These are phyloP conservation scores for Misopates orontium DNA, from an alignment of 257 asterid genomes.

Conservation along the genomic window DNA sequence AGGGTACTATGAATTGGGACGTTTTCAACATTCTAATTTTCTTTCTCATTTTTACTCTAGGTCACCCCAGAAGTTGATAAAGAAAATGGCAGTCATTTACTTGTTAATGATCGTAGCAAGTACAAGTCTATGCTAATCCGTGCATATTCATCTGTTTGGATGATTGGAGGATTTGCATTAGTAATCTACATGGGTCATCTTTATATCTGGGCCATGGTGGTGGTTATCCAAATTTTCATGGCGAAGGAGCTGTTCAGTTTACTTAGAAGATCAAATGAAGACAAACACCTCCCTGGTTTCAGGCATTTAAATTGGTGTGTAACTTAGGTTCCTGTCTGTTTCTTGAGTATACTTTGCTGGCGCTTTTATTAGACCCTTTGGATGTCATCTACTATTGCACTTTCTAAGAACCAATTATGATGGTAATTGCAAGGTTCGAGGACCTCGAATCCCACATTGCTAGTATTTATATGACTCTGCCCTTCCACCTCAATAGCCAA, in stretches of 20 bases:
- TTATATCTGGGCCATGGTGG: conserved; percentile 91
- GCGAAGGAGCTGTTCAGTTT: conserved; percentile 88
- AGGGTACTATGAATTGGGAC: background rate
- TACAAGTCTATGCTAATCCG: conserved; percentile 93
- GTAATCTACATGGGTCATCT: conserved; percentile 94
- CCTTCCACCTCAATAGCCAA: no score
- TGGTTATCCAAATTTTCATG: conserved; percentile 89
- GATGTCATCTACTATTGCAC: no score
- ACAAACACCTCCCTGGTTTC: conserved; percentile 89
- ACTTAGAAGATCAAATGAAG: conserved; percentile 84
- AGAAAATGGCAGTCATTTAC: conserved; percentile 62
- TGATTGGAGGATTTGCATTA: conserved; percentile 87
- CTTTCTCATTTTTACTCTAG: conserved; percentile 39
- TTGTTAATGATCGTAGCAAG: conserved; percentile 75
- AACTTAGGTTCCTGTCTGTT: conserved; percentile 10
- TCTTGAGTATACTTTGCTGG: background rate
- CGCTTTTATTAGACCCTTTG: no score
- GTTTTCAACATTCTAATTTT: conserved; percentile 18
- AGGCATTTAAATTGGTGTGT: conserved; percentile 86
- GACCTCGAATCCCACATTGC: no score
- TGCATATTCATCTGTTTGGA: conserved; percentile 81
- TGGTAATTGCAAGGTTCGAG: no score
- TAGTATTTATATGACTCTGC: no score
- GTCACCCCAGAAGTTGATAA: conserved; percentile 59
- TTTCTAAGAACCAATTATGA: no score